Conservation (phyloP, 2,329 filamentous ascomycete species). For the Leptoxyphium fumago region DNA sequence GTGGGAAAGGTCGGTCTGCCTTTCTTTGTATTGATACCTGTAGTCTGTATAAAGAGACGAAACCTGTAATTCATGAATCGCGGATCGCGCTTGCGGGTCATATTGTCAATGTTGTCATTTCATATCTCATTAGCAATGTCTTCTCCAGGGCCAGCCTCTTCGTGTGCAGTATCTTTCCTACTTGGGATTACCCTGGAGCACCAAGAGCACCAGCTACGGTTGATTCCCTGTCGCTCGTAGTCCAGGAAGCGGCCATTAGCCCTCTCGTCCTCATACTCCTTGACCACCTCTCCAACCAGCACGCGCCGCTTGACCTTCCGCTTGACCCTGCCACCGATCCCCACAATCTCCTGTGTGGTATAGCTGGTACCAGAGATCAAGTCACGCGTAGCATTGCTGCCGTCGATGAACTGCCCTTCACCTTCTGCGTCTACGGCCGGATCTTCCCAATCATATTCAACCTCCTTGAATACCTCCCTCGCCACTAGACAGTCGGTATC, state of each 20-base stretch:
- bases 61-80: too few relatives aligned
- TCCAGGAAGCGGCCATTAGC: slow-evolving; percentile 50
- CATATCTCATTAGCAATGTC: too few relatives aligned
- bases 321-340: slow-evolving; percentile 77
- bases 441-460: slow-evolving; percentile 72
- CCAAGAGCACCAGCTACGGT: slow-evolving; percentile 85
- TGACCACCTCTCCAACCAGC: slow-evolving; percentile 67
- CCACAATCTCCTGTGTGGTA: slow-evolving; percentile 74
- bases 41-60: too few relatives aligned
- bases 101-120: too few relatives aligned
- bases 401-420: slow-evolving; percentile 15
- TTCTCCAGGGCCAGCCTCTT: too few relatives aligned
- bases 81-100: too few relatives aligned
- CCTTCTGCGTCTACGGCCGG: slow-evolving; percentile 34
- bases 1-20: not conserved
- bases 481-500: slow-evolving; percentile 61
- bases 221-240: slow-evolving; percentile 51
- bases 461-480: slow-evolving; percentile 65
- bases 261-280: slow-evolving; percentile 70
- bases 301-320: slow-evolving; percentile 75
- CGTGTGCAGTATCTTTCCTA: too few relatives aligned
- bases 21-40: too few relatives aligned
- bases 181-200: slow-evolving; percentile 54
- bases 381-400: slow-evolving; percentile 29
- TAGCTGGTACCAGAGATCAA: slow-evolving; percentile 48